Base-by-base conservation (phyloP, 306 rosid genomes). In the Luffa acutangula region DNA sequence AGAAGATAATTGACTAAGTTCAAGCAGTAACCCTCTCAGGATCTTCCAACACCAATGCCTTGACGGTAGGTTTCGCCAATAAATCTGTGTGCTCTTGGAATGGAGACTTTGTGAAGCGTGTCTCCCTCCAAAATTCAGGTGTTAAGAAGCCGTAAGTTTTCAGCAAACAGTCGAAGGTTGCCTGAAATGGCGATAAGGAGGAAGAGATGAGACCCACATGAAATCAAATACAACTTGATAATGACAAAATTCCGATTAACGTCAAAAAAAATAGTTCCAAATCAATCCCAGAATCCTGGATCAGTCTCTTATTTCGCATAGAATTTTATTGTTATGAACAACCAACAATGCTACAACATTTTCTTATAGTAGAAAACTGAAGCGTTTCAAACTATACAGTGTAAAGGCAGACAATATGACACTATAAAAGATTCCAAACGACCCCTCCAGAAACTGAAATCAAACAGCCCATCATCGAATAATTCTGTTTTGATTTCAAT, bases 71-170 rank as follows among this genome's bases (percentile, higher is more conserved):
- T 71, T 88, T 89, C 2, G 85, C 85, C 82, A 89, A 81, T 33
- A 89, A 79, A 78, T 89, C 93, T 0, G 93, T 89, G 81, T 86
- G 83, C 87, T 89, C 93, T 82, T 89, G 93, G 93, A 87, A 87
- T 18, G 93, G 93, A 4, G 93, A 89, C 42, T 86, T 89, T 0
- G 85, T 80, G 88, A 87, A 89, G 79, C 91, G 91, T 14, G 93
- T 89, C 82, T 89, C 93, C 71, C 39, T 84, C 93, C 93, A 89
- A 81, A 89, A 88, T 12, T 89, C 93, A 0, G 93, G 93, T 12
- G 93, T 89, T 2, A 87, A 78, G 82, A 89, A 89, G 9, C 90
- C 93, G 56, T 89, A 89, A 33, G 93, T 87, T 80, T 87, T 84
- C 84, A 87, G 81, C 25, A 89, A 84, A 76, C 93, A 89, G 17